Conservation (phyloP, 345 rosid genomes). For the Psidium guajava region DNA sequence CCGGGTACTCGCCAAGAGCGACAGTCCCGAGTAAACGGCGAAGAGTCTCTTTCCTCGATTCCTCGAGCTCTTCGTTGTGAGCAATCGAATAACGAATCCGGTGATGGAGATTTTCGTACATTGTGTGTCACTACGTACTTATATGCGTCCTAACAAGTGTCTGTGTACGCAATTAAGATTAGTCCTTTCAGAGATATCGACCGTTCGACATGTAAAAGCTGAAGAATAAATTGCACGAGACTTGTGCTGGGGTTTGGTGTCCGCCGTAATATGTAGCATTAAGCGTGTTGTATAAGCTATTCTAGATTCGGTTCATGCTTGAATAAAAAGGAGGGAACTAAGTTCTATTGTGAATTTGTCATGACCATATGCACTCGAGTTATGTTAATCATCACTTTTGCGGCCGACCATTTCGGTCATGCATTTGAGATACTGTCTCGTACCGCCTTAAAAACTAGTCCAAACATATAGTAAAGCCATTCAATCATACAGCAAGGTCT, state of each 20-base stretch:
- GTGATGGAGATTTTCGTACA: neutral
- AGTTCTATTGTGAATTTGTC: neutral
- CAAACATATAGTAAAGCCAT: too few relatives aligned
- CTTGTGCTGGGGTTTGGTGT: neutral
- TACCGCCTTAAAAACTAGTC: too few relatives aligned
- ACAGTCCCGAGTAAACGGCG: slow-evolving; percentile 29
- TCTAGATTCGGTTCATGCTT: neutral
- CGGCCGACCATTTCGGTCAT: too few relatives aligned
- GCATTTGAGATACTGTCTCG: too few relatives aligned
- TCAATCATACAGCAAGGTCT: too few relatives aligned
- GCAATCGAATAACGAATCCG: neutral
- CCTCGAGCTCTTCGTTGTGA: slow-evolving; percentile 31
- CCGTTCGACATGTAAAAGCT: neutral
- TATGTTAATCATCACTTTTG: too few relatives aligned
- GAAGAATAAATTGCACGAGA: neutral
- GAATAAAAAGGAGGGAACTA: neutral
- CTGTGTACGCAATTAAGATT: neutral
- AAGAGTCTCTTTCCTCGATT: slow-evolving; percentile 23
- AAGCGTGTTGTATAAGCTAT: neutral
- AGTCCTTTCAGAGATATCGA: neutral
- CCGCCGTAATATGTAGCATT: neutral
- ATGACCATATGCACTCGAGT: neutral
- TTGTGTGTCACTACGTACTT: neutral
- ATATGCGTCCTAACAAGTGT: neutral
- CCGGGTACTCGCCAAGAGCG: slow-evolving; percentile 24